Evolutionary conservation across 768 basidiomycete genomes (phyloP).

Genomic region (Ramaria sp.): DNA sequence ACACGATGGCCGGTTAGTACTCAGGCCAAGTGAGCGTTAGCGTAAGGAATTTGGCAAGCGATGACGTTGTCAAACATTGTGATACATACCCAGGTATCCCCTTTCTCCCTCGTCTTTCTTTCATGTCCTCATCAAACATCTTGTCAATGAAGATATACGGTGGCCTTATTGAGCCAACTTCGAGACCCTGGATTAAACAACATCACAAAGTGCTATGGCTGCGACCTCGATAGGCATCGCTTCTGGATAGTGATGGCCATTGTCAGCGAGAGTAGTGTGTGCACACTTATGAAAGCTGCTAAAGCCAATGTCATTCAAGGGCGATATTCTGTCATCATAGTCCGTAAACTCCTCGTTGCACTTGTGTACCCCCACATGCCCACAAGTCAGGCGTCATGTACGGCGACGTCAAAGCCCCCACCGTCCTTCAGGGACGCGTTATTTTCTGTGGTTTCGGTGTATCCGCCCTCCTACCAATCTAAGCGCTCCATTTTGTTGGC

Average conservation of each 20-base stretch:
- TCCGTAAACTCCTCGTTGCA: conserved; percentile 80
- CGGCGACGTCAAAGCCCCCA: conserved; percentile 96
- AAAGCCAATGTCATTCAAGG: conserved; percentile 74
- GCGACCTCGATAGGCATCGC: conserved; percentile 86
- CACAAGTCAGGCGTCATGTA: conserved; percentile 95
- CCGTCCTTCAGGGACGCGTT: conserved; percentile 85
- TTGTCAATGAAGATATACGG: conserved; percentile 75
- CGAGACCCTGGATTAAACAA: conserved; percentile 72
- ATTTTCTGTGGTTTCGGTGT: conserved; percentile 98
- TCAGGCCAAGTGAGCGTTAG: no score
- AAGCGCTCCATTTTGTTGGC: conserved; percentile 92
- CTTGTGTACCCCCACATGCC: conserved; percentile 81
- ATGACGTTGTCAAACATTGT: no score
- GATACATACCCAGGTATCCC: no score
- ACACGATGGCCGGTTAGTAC: no score
- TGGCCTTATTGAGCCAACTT: conserved; percentile 82
- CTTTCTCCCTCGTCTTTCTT: no score
- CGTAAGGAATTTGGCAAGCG: no score
- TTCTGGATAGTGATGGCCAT: conserved; percentile 99
- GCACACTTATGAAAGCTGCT: conserved; percentile 85
- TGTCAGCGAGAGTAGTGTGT: conserved; percentile 89
- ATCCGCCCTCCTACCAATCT: conserved; percentile 83
- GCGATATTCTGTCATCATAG: conserved; percentile 77
- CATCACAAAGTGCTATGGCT: conserved; percentile 93
- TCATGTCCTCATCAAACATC: no score